Percentiles rank a stretch among this genome's conserved stretches.
phyloP scores from a whole-genome alignment of 2,329 filamentous ascomycete genomes.

The Fusarium haematococcum region DNA sequence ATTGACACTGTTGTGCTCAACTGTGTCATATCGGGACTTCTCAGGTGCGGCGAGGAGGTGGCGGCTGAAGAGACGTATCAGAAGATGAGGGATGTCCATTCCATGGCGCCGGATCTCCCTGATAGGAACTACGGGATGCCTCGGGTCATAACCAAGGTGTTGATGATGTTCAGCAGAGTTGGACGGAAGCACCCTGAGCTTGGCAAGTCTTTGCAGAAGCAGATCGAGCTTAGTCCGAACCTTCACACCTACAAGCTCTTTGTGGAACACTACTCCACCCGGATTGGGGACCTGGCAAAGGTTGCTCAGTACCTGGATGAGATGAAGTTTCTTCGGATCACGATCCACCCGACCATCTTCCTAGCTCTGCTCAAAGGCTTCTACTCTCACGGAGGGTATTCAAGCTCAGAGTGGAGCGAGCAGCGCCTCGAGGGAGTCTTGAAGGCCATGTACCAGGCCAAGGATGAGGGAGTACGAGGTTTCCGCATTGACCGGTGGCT shows the following conservation, averaged over 20 bases:
- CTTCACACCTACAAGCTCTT: conserved; percentile 83
- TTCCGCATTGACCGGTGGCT: conserved; percentile 71
- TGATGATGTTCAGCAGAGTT: conserved; percentile 69
- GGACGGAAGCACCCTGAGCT: conserved; percentile 68
- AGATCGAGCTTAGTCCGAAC: conserved; percentile 77
- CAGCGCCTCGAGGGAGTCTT: conserved; percentile 76
- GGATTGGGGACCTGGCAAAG: conserved; percentile 76
- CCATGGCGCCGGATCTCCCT: conserved; percentile 53
- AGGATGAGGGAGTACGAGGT: conserved; percentile 59
- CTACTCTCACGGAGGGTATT: conserved; percentile 73
- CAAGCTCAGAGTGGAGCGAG: conserved; percentile 77
- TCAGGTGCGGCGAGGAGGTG: conserved; percentile 79
- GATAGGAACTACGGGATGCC: conserved; percentile 60
- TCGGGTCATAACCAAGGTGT: conserved; percentile 63
- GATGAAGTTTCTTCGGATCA: conserved; percentile 78
- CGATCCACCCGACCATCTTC: conserved; percentile 81
- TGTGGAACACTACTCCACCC: conserved; percentile 77
- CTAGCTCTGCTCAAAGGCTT: conserved; percentile 88
- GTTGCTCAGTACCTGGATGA: conserved; percentile 81
- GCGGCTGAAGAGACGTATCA: conserved; percentile 85
- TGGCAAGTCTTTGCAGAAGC: conserved; percentile 66
- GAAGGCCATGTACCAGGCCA: conserved; percentile 69
- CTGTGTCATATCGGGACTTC: conserved; percentile 82
- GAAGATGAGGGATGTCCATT: conserved; percentile 79
- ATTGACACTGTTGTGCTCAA: conserved; percentile 91